Evolutionary conservation across 2,329 filamentous ascomycete genomes (phyloP).

Genomic region (Drechslerella dactyloides): DNA sequence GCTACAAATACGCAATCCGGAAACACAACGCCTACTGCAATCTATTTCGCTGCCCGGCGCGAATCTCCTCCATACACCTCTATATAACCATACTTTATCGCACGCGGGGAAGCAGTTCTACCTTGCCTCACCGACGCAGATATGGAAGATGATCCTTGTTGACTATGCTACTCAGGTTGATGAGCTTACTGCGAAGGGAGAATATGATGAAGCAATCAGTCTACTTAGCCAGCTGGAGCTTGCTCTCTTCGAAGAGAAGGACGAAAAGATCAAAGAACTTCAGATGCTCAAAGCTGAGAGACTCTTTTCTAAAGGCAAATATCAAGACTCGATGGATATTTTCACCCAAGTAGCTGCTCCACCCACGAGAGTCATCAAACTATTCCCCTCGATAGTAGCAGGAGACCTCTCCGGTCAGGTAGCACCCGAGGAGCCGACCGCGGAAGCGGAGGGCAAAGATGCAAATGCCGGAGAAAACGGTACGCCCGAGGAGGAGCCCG

Average conservation of each 20-base stretch:
- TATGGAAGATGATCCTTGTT: conserved; percentile 95
- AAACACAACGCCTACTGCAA: conserved; percentile 87
- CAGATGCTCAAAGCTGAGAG: conserved; percentile 89
- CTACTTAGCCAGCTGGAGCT: conserved; percentile 89
- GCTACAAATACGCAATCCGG: conserved; percentile 89
- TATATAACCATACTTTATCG: conserved; percentile 89
- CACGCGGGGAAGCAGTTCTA: conserved; percentile 96
- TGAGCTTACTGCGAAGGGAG: conserved; percentile 74
- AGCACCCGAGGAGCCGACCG: conserved; percentile 64
- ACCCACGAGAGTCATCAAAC: conserved; percentile 81
- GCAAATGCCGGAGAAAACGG: conserved; percentile 58
- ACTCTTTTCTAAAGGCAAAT: conserved; percentile 82
- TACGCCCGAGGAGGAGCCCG: conserved; percentile 30
- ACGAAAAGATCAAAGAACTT: conserved; percentile 77
- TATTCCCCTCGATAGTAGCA: conserved; percentile 84
- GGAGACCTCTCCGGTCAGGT: conserved; percentile 70
- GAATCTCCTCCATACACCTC: conserved; percentile 84
- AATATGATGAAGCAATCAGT: conserved; percentile 90
- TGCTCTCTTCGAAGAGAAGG: conserved; percentile 77
- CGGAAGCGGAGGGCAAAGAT: conserved; percentile 47
- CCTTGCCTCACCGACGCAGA: conserved; percentile 84
- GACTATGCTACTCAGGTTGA: conserved; percentile 90
- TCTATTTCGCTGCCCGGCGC: conserved; percentile 81
- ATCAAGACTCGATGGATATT: conserved; percentile 82
- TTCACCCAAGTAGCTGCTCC: conserved; percentile 90